These are phyloP conservation scores for Globisporangium paddicum DNA, from an alignment of 352 stramenopile genomes.

Conservation along the genomic window DNA sequence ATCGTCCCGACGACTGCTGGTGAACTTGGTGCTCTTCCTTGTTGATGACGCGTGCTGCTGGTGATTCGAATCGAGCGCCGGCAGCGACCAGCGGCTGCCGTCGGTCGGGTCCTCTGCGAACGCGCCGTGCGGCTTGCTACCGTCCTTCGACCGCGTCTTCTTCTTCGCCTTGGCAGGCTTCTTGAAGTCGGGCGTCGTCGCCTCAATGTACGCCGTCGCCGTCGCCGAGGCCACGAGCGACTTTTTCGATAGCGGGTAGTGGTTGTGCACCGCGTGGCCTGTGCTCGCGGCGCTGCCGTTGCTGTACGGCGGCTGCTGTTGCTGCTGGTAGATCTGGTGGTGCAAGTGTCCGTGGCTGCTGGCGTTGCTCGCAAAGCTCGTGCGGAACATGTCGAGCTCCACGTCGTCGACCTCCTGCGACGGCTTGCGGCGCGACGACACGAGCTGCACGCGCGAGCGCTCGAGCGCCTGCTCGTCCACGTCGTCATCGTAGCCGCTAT, in stretches of 20 bases:
- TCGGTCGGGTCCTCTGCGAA: not conserved
- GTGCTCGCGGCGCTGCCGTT: not conserved
- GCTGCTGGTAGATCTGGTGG: slow-evolving; percentile 4
- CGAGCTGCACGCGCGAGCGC: slow-evolving; percentile 41
- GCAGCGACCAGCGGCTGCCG: slow-evolving; percentile 3
- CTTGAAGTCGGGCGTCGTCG: slow-evolving; percentile 13
- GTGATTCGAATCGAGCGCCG: slow-evolving; percentile 6
- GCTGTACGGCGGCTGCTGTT: slow-evolving; percentile 1
- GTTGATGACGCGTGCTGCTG: too few species aligned
- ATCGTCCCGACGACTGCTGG: not conserved
- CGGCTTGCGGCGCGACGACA: slow-evolving; percentile 35
- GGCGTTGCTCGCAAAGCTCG: slow-evolving; percentile 38
- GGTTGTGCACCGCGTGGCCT: not conserved
- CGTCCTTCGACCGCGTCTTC: slow-evolving; percentile 4
- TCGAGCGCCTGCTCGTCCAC: slow-evolving; percentile 12
- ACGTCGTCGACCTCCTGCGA: slow-evolving; percentile 30
- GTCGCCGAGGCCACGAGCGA: slow-evolving; percentile 1
- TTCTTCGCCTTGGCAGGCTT: not conserved
- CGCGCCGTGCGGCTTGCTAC: not conserved
- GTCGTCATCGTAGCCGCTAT: not conserved
- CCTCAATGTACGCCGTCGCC: slow-evolving; percentile 11
- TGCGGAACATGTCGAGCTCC: slow-evolving; percentile 22
- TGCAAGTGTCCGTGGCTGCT: slow-evolving; percentile 13
- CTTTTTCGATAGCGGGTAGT: slow-evolving; percentile 14
- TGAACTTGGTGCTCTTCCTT: slow-evolving; percentile 7